Percentiles rank a stretch among this genome's conserved stretches.
phyloP scores from a whole-genome alignment of 768 basidiomycete species.

The Agaricus subrufescens region DNA sequence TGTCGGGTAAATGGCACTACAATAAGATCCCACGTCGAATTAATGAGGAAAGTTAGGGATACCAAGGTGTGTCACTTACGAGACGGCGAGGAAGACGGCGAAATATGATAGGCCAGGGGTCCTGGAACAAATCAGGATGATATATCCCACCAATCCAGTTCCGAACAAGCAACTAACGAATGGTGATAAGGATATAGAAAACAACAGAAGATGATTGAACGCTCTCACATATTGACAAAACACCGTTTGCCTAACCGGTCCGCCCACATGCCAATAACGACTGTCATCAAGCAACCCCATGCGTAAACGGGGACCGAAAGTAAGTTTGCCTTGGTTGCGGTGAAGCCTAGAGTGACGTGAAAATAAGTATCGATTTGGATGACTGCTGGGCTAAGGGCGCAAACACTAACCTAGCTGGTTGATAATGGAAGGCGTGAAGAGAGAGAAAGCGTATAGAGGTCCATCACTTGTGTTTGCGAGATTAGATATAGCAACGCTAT shows the following conservation, averaged over 20 bases:
- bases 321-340: slow-evolving; percentile 64
- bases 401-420: slow-evolving; percentile 32
- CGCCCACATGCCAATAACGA: slow-evolving; percentile 54
- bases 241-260: slow-evolving; percentile 55
- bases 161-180: slow-evolving; percentile 19
- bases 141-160: slow-evolving; percentile 52
- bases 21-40: background rate
- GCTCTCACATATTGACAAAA: slow-evolving; percentile 57
- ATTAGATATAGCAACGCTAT: slow-evolving; percentile 1
- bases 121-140: slow-evolving; percentile 58
- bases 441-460: slow-evolving; percentile 46
- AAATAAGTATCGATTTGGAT: background rate
- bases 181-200: background rate
- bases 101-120: slow-evolving; percentile 67
- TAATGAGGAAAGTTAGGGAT: background rate
- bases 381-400: background rate
- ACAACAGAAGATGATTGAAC: background rate
- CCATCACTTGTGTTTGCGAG: slow-evolving; percentile 39
- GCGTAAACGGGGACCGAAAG: slow-evolving; percentile 76
- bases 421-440: slow-evolving; percentile 54
- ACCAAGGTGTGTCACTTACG: slow-evolving; percentile 36
- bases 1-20: slow-evolving; percentile 46
- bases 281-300: slow-evolving; percentile 67
- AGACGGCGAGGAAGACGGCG: slow-evolving; percentile 65
- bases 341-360: slow-evolving; percentile 36